phyloP scores from a whole-genome alignment of 2,329 filamentous ascomycete species.

The Penicillium olsonii region DNA sequence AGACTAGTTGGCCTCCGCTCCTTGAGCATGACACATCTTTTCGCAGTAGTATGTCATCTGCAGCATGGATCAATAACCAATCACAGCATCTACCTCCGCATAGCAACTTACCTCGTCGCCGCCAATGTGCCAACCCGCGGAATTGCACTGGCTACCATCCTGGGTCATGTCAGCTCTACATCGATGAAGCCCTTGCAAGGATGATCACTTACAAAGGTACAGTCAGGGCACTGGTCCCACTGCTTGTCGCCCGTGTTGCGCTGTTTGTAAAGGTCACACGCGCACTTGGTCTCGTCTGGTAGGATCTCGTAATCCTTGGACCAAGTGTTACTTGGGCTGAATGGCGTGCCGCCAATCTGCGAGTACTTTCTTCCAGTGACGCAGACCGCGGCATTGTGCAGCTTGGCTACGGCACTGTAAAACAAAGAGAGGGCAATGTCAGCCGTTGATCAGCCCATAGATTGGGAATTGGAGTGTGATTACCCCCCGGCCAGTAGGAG shows the following conservation, averaged over 20 bases:
- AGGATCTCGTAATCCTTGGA: slow-evolving; percentile 9
- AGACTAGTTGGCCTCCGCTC: slow-evolving; percentile 2
- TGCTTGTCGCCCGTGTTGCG: slow-evolving; percentile 23
- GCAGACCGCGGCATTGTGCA: slow-evolving; percentile 6
- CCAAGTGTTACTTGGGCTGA: slow-evolving; percentile 5
- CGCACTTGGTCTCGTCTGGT: slow-evolving; percentile 7
- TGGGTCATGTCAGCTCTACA: slow-evolving; percentile 11
- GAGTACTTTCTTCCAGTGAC: slow-evolving; percentile 6
- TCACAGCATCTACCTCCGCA: too few relatives aligned
- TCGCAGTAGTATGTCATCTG: slow-evolving; percentile 22
- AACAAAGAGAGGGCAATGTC: not conserved
- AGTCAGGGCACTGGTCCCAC: slow-evolving; percentile 25
- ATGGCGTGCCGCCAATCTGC: slow-evolving; percentile 2
- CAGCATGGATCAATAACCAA: not conserved
- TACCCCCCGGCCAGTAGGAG: not conserved
- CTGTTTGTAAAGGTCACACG: slow-evolving; percentile 21
- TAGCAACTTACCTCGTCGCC: slow-evolving; percentile 16
- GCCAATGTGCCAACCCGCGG: slow-evolving; percentile 21
- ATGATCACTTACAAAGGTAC: slow-evolving; percentile 10
- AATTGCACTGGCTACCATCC: slow-evolving; percentile 22
- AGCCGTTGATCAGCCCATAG: not conserved
- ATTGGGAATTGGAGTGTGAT: not conserved
- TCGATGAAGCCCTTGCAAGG: not conserved
- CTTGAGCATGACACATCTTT: slow-evolving; percentile 19
- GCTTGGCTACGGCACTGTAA: not conserved